Evolutionary conservation across 2,329 filamentous ascomycete species (phyloP).

Genomic region (Penicillium sp.): DNA sequence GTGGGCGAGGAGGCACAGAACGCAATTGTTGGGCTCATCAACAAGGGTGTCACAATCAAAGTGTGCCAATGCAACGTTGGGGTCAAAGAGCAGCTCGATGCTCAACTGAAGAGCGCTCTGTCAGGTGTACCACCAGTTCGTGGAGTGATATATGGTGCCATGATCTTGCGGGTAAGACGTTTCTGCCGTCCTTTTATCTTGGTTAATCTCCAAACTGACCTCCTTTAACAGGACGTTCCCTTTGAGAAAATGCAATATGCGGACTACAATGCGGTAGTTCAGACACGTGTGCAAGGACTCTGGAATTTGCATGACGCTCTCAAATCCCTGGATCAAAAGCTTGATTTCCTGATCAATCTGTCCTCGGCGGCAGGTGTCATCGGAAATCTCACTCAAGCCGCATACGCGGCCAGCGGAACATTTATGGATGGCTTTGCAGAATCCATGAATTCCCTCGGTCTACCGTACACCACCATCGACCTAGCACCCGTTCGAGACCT

Average conservation of each 20-base stretch:
- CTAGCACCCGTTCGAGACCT: conserved; percentile 25
- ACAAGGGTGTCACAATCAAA: conserved; percentile 23
- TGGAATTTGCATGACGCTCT: conserved; percentile 36
- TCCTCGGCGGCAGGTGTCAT: conserved; percentile 32
- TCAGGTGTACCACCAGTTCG: conserved; percentile 37
- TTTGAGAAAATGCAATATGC: conserved; percentile 33
- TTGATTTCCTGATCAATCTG: conserved; percentile 33
- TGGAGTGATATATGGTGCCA: conserved; percentile 50
- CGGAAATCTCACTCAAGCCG: conserved; percentile 56
- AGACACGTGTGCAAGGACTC: conserved; percentile 29
- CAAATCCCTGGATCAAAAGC: conserved; percentile 3
- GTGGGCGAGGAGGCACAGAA: conserved; percentile 20
- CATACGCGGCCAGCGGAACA: conserved; percentile 56
- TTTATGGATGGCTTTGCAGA: conserved; percentile 29
- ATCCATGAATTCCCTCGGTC: conserved; percentile 54
- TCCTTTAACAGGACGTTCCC: conserved; percentile 19
- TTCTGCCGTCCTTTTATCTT: not conserved
- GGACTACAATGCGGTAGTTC: conserved; percentile 28
- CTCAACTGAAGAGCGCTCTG: conserved; percentile 29
- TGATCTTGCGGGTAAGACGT: conserved; percentile 44
- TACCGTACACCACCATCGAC: conserved; percentile 50
- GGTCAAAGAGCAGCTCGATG: conserved; percentile 20
- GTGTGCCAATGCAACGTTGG: conserved; percentile 39
- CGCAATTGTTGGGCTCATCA: conserved; percentile 16
- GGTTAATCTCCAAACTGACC: conserved; percentile 5